phyloP scores from a whole-genome alignment of 2,329 filamentous ascomycete genomes.

The Paradendryphiella salina region DNA sequence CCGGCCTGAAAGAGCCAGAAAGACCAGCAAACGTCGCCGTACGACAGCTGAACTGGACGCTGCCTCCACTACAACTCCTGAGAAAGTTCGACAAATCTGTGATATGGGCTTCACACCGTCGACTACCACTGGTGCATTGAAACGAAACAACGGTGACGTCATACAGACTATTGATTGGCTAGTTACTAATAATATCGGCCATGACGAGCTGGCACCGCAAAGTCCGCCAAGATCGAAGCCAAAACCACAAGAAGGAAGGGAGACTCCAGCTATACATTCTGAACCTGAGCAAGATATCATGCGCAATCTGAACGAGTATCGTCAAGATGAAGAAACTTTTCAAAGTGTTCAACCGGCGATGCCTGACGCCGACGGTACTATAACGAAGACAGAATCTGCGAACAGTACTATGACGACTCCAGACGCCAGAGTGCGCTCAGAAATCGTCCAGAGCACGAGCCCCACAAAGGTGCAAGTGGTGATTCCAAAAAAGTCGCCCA shows the following conservation, averaged over 20 bases:
- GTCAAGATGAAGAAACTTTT: neutral
- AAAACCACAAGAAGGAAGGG: neutral
- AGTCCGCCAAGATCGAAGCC: slow-evolving; percentile 16
- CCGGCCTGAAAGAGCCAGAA: slow-evolving; percentile 34
- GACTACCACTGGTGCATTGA: slow-evolving; percentile 32
- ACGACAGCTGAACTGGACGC: slow-evolving; percentile 19
- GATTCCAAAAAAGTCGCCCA: slow-evolving; percentile 23
- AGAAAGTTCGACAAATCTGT: slow-evolving; percentile 39
- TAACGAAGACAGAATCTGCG: neutral
- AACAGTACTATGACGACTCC: neutral
- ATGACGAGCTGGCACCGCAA: slow-evolving; percentile 38
- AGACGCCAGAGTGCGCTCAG: neutral
- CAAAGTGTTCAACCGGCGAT: neutral
- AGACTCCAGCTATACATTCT: neutral
- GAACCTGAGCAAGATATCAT: slow-evolving; percentile 10
- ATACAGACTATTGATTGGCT: slow-evolving; percentile 40
- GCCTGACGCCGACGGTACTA: neutral
- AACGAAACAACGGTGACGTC: slow-evolving; percentile 36
- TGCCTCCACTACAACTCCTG: slow-evolving; percentile 26
- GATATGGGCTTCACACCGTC: slow-evolving; percentile 45
- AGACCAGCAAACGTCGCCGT: slow-evolving; percentile 28
- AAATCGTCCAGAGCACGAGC: slow-evolving; percentile 7
- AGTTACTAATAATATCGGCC: slow-evolving; percentile 27
- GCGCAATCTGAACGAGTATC: slow-evolving; percentile 10
- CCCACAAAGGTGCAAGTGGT: slow-evolving; percentile 31